Evolutionary conservation across 129 eudicot species (phyloP).

Genomic region (Scalesia atractyloides): DNA sequence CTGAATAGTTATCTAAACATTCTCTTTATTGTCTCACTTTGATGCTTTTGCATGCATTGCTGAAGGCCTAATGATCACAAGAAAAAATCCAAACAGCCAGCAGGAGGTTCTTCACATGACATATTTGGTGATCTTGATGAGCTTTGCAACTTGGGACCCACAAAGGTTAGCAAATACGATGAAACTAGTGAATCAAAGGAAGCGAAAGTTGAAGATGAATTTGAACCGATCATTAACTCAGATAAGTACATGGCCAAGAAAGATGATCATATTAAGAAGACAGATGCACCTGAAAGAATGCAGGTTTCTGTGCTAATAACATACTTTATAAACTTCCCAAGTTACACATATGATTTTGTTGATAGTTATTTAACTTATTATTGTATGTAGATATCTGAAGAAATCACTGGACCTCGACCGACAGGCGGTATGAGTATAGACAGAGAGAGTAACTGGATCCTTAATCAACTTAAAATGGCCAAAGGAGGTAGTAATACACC

Average conservation of each 20-base stretch:
- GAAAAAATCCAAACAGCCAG: slow-evolving; percentile 52
- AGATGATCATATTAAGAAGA: slow-evolving; percentile 62
- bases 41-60: slow-evolving; percentile 29
- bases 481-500: slow-evolving; percentile 34
- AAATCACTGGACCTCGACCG: slow-evolving; percentile 68
- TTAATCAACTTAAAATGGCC: slow-evolving; percentile 60
- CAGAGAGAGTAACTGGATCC: slow-evolving; percentile 80
- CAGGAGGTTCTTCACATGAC: slow-evolving; percentile 51
- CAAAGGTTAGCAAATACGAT: slow-evolving; percentile 40
- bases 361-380: slow-evolving; percentile 10
- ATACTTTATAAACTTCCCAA: slow-evolving; percentile 9
- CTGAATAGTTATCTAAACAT: background rate
- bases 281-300: slow-evolving; percentile 86
- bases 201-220: slow-evolving; percentile 67
- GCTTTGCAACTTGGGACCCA: slow-evolving; percentile 43
- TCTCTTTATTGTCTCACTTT: slow-evolving; percentile 6
- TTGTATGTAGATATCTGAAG: slow-evolving; percentile 70
- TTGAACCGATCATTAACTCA: slow-evolving; percentile 69
- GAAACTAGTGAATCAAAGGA: slow-evolving; percentile 48
- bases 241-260: slow-evolving; percentile 83
- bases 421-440: slow-evolving; percentile 52
- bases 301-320: slow-evolving; percentile 53
- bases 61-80: slow-evolving; percentile 52
- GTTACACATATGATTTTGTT: slow-evolving; percentile 18
- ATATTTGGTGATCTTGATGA: slow-evolving; percentile 60